phyloP scores from a whole-genome alignment of 2,329 filamentous ascomycete genomes.

The Talaromyces verruculosus region DNA sequence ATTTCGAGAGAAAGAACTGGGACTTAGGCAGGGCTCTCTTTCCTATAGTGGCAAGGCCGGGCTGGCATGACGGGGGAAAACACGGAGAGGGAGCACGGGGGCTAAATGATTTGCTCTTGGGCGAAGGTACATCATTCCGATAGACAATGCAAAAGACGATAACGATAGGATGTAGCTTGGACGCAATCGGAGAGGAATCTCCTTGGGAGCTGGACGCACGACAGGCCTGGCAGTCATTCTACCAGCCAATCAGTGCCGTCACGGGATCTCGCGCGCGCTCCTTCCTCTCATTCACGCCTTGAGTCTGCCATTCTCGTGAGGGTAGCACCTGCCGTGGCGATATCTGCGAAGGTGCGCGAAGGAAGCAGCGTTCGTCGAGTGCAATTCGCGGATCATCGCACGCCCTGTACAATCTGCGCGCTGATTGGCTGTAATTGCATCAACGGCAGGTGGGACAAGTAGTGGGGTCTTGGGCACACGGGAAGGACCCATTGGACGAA shows the following conservation, averaged over 20 bases:
- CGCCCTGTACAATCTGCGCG: constrained; percentile 1
- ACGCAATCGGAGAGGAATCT: background rate
- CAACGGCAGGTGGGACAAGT: constrained; percentile 2
- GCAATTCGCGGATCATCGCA: constrained; percentile 19
- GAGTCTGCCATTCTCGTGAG: background rate
- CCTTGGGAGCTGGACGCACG: background rate
- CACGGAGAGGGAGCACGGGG: constrained; percentile 11
- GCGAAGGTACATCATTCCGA: background rate
- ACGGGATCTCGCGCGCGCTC: constrained; percentile 4
- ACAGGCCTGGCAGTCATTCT: background rate
- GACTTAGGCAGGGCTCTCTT: background rate
- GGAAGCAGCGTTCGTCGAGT: constrained; percentile 21
- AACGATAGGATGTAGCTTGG: constrained; percentile 8
- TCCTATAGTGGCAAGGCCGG: background rate
- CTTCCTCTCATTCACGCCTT: background rate
- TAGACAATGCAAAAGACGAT: background rate
- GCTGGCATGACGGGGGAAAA: background rate
- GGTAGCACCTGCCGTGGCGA: constrained; percentile 10
- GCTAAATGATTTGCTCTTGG: constrained; percentile 17
- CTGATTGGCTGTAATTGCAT: constrained; percentile 11
- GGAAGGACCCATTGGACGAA: constrained; percentile 12
- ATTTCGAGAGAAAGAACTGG: background rate
- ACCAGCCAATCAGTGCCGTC: constrained; percentile 8
- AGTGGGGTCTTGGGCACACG: background rate
- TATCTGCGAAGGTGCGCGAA: background rate